Evolutionary conservation across 495 filamentous ascomycete species (phyloP).

Genomic region (Hypoxylon lienhwacheense): DNA sequence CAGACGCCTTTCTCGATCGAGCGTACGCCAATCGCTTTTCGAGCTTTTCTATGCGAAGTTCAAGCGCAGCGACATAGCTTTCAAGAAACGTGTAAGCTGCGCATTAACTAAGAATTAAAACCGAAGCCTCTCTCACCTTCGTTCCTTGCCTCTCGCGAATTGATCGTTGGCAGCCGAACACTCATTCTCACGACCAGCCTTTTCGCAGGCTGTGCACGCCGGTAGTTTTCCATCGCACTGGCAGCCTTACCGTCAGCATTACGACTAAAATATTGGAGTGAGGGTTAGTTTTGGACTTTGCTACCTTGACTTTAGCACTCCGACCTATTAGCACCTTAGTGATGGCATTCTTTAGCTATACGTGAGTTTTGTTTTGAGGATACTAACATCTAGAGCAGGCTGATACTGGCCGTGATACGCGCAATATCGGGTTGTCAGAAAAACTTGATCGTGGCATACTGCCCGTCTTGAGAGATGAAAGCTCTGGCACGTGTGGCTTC

Average conservation of each 20-base stretch:
- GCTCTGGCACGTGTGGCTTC: conserved; percentile 24
- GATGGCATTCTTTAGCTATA: conserved; percentile 8
- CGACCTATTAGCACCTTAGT: conserved; percentile 55
- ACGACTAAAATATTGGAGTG: neutral
- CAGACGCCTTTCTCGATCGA: conserved; percentile 58
- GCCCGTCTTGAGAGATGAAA: conserved; percentile 15
- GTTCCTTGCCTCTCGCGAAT: conserved; percentile 90
- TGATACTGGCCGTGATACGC: conserved; percentile 87
- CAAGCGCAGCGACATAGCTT: conserved; percentile 88
- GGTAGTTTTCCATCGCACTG: conserved; percentile 93
- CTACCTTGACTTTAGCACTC: conserved; percentile 80
- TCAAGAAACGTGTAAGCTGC: conserved; percentile 17
- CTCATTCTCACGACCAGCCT: conserved; percentile 72
- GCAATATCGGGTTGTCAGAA: conserved; percentile 74
- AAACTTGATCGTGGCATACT: conserved; percentile 51
- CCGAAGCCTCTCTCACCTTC: conserved; percentile 55
- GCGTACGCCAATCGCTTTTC: conserved; percentile 70
- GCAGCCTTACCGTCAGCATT: conserved; percentile 13
- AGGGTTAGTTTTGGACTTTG: neutral
- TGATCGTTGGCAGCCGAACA: conserved; percentile 95
- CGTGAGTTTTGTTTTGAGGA: neutral
- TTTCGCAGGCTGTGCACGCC: conserved; percentile 89
- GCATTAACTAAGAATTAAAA: neutral
- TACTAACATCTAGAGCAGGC: conserved; percentile 83
- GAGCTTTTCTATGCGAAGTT: conserved; percentile 82